These are phyloP conservation scores for Phytophthora vignae DNA, from an alignment of 352 stramenopile genomes.

Conservation along the genomic window DNA sequence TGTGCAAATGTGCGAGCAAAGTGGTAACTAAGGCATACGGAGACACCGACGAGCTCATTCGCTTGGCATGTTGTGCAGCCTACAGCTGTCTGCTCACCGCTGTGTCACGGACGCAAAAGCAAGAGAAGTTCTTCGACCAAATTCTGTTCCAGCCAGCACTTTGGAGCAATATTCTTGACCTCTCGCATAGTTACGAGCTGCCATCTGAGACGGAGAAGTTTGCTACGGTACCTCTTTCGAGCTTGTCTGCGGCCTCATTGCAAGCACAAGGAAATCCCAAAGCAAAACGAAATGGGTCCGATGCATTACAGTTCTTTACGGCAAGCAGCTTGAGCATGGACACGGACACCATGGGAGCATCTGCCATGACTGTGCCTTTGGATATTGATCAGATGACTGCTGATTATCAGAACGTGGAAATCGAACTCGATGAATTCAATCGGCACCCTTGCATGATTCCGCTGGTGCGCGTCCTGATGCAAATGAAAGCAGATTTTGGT, in stretches of 20 bases:
- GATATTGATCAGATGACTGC: conserved; percentile 30
- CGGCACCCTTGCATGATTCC: conserved; percentile 81
- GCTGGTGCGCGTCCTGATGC: conserved; percentile 70
- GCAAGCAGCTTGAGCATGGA: conserved; percentile 75
- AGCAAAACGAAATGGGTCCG: conserved; percentile 30
- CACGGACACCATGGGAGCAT: conserved; percentile 32
- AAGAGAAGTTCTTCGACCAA: conserved; percentile 90
- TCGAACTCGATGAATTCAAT: conserved; percentile 84
- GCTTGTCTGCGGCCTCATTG: conserved; percentile 42
- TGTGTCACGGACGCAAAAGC: conserved; percentile 83
- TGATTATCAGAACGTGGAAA: conserved; percentile 50
- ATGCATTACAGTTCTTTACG: conserved; percentile 73
- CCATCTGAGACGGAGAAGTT: conserved; percentile 60
- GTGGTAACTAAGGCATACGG: conserved; percentile 63
- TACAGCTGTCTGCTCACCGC: conserved; percentile 82
- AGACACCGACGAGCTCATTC: conserved; percentile 43
- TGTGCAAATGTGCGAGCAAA: conserved; percentile 87
- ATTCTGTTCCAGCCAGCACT: conserved; percentile 81
- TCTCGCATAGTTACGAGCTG: conserved; percentile 49
- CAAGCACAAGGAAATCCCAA: conserved; percentile 29
- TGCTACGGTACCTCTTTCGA: conserved; percentile 62
- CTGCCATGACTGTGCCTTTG: conserved; percentile 22
- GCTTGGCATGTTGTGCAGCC: conserved; percentile 66
- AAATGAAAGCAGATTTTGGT: conserved; percentile 82
- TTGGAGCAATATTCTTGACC: conserved; percentile 76